Conservation (phyloP, 768 basidiomycete species). For the Rhodotorula babjevae region DNA sequence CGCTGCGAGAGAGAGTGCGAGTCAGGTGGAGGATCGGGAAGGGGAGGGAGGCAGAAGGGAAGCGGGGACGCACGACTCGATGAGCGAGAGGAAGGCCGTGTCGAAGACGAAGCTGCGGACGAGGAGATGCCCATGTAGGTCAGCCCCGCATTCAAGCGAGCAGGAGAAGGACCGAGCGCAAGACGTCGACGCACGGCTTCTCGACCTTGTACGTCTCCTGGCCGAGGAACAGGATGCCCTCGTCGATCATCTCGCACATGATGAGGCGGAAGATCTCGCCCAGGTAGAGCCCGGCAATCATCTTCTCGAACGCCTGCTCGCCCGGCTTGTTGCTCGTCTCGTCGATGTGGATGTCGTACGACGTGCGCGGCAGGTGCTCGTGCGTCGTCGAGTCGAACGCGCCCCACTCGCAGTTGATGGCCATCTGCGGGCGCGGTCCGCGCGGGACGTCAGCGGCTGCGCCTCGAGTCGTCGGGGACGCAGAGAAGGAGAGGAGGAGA, state of each 20-base stretch:
- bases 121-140: too few relatives aligned
- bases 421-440: slow-evolving; percentile 67
- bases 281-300: slow-evolving; percentile 49
- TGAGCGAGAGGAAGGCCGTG: slow-evolving; percentile 91
- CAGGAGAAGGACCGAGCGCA: not conserved
- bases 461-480: too few relatives aligned
- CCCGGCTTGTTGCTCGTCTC: slow-evolving; percentile 92
- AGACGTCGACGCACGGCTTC: slow-evolving; percentile 52
- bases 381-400: slow-evolving; percentile 92
- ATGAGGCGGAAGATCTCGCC: slow-evolving; percentile 95
- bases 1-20: slow-evolving; percentile 52
- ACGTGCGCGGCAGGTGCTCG: slow-evolving; percentile 87
- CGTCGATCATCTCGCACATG: slow-evolving; percentile 71
- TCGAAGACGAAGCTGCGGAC: slow-evolving; percentile 66
- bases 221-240: slow-evolving; percentile 93
- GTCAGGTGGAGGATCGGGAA: not conserved
- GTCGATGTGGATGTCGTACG: slow-evolving; percentile 88
- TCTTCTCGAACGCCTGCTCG: slow-evolving; percentile 79
- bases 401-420: slow-evolving; percentile 98
- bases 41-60: slow-evolving; percentile 18
- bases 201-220: slow-evolving; percentile 99
- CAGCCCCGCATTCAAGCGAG: not conserved
- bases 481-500: not conserved
- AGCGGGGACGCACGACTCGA: slow-evolving; percentile 67
- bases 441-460: too few relatives aligned